Base-by-base conservation (phyloP, 2,329 filamentous ascomycete genomes). In the Aspergillus neotritici region DNA sequence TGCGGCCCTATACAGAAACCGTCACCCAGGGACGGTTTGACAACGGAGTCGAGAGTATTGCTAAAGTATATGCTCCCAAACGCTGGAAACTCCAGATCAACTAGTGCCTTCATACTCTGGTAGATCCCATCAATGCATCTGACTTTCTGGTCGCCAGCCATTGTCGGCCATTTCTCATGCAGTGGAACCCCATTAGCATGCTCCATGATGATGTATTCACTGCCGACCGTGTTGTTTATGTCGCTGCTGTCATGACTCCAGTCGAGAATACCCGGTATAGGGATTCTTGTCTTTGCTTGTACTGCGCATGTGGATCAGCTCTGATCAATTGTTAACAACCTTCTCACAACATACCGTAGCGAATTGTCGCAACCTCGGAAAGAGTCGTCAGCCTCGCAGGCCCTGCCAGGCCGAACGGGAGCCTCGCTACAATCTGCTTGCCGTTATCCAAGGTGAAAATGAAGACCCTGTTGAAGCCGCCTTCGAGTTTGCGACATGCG, bases 341-440 rank as follows among this genome's bases (percentile, higher is more conserved):
- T 31, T 8, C 12, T 12, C 14, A 21, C 16, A 31, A 48, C 62
- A 52, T 57, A 72, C 68, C 34, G 47, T 67, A 73, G 36, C 53
- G 53, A 36, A 74, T 67, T 1, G 69, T 74, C 21, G 72, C 70
- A 49, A 74, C 68, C 53, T 74, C 67, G 16, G 70, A 72, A 43
- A 55, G 59, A 4, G 67, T 72, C 1, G 57, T 62, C 14, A 70
- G 53, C 34, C 52, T 57, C 32, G 53, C 36, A 7, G 65, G 66
- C 8, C 68, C 69, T 48, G 67, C 65, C 29, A 68, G 34, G 3
- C 43, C 43, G 50, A 66, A 70, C 2, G 68, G 70, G n/a, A 74
- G 44, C 51, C 63, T 67, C 3, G 66, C 71, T 12, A 74, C 63
- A 15, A 71, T 43, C 14, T 50, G 52, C 47, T 54, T 55, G 6